phyloP scores from a whole-genome alignment of 2,329 filamentous ascomycete species.

The Colletotrichum sidae region DNA sequence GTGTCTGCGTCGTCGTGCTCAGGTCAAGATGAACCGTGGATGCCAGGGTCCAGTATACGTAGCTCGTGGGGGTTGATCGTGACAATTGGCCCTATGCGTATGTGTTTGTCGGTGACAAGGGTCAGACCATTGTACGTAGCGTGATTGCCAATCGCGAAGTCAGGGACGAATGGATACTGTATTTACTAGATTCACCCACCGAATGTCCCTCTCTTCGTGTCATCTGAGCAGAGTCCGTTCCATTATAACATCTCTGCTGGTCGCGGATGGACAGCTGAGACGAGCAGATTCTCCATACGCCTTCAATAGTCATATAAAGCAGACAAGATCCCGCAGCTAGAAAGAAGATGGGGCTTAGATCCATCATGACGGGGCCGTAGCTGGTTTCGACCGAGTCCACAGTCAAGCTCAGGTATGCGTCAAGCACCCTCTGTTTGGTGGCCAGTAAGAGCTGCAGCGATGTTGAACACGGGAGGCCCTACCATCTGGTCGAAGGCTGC shows the following conservation, averaged over 20 bases:
- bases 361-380: background rate
- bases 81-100: conserved; percentile 45
- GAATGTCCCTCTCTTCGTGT: conserved; percentile 46
- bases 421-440: too few species aligned
- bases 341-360: conserved; percentile 23
- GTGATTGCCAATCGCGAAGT: too few species aligned
- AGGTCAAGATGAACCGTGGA: conserved; percentile 53
- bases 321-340: conserved; percentile 31
- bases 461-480: too few species aligned
- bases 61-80: conserved; percentile 47
- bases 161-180: conserved; percentile 40
- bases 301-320: background rate
- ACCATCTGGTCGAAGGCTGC: too few species aligned
- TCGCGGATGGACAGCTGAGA: conserved; percentile 35
- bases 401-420: too few species aligned
- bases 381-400: too few species aligned
- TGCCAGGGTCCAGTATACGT: conserved; percentile 45
- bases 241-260: conserved; percentile 46
- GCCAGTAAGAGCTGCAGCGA: too few species aligned
- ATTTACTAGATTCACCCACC: conserved; percentile 46
- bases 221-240: conserved; percentile 50
- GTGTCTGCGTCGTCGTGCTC: conserved; percentile 58
- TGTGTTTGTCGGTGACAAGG: background rate
- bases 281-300: conserved; percentile 6
- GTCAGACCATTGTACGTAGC: too few species aligned